Conservation (phyloP, 208 protist species). For the Leishmania braziliensis region DNA sequence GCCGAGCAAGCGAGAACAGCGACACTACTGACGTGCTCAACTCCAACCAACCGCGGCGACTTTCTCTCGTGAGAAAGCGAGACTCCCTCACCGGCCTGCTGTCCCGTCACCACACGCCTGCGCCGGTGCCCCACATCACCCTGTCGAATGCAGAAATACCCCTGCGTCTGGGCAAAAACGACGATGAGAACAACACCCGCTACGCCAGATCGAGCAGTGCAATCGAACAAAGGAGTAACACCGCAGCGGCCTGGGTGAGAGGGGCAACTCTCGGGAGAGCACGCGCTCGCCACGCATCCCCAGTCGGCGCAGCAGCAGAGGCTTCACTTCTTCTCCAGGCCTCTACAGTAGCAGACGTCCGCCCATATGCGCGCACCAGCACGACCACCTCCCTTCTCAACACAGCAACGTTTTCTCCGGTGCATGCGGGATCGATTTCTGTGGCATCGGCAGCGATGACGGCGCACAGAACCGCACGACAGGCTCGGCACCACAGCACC, state of each 20-base stretch:
- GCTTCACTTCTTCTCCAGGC: background rate
- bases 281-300: background rate
- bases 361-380: background rate
- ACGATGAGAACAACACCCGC: background rate
- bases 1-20: conserved; percentile 5
- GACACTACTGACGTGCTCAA: conserved; percentile 11
- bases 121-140: background rate
- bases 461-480: background rate
- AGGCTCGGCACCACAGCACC: background rate
- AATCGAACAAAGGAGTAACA: too few relatives aligned
- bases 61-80: background rate
- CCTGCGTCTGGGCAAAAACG: background rate
- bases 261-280: background rate
- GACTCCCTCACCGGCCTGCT: too few relatives aligned
- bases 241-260: background rate
- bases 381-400: background rate
- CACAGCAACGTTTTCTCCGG: background rate
- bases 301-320: background rate
- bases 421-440: background rate
- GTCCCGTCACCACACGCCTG: background rate
- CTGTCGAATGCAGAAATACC: background rate
- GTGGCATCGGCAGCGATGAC: background rate
- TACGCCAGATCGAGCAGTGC: background rate
- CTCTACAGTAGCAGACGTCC: background rate
- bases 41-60: conserved; percentile 25